A percentile compares a stretch with the other conserved stretches of the same genome.
Conservation (phyloP, 2,329 filamentous ascomycete species). For the Didymella pinodella region DNA sequence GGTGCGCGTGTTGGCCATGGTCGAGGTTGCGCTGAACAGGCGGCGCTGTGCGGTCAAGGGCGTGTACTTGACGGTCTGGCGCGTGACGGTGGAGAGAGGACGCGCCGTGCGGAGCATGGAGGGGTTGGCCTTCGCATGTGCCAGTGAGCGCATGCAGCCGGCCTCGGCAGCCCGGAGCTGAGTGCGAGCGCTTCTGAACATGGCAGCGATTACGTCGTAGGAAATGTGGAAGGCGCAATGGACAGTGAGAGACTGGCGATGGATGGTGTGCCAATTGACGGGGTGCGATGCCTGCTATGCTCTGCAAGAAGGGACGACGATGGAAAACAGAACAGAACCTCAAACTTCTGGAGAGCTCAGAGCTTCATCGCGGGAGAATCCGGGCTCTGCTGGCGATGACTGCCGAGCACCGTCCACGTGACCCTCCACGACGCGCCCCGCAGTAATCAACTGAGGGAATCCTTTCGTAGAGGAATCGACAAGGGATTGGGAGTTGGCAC, state of each 20-base stretch:
- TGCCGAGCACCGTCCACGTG: conserved; percentile 5
- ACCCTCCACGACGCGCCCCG: background rate
- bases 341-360: conserved; percentile 14
- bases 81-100: conserved; percentile 40
- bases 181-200: conserved; percentile 47
- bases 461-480: background rate
- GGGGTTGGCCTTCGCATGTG: conserved; percentile 48
- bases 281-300: conserved; percentile 13
- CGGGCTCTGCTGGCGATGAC: background rate
- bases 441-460: background rate
- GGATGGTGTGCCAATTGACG: conserved; percentile 21
- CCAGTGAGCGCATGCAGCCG: conserved; percentile 41
- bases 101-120: conserved; percentile 38
- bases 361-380: conserved; percentile 16
- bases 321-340: conserved; percentile 15
- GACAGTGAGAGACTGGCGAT: conserved; percentile 6
- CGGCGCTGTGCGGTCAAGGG: conserved; percentile 36
- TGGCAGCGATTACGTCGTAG: conserved; percentile 29
- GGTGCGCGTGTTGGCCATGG: conserved; percentile 68
- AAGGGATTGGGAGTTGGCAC: background rate
- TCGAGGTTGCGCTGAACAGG: conserved; percentile 45
- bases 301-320: conserved; percentile 5
- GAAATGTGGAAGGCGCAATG: conserved; percentile 3
- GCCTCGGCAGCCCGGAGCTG: conserved; percentile 49
- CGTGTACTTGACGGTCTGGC: conserved; percentile 28